These are phyloP conservation scores for Excoecaria agallocha DNA, from an alignment of 345 rosid genomes.

Conservation along the genomic window DNA sequence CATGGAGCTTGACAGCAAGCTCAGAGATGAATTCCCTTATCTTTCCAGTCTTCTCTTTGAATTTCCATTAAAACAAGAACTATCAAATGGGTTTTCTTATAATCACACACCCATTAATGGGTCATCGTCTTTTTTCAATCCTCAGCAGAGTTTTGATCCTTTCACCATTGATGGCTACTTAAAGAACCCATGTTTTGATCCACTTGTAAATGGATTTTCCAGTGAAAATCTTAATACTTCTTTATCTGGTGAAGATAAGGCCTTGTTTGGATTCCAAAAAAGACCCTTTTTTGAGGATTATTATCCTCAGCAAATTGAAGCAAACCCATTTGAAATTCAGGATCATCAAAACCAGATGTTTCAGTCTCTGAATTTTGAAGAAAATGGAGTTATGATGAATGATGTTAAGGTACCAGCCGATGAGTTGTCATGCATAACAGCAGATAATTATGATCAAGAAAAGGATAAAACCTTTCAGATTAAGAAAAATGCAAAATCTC, in stretches of 20 bases:
- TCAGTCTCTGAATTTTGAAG: conserved; percentile 3
- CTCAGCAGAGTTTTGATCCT: conserved; percentile 12
- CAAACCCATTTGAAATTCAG: background rate
- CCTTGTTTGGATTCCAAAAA: conserved; percentile 22
- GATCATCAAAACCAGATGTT: conserved; percentile 4
- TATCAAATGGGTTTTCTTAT: conserved; percentile 3
- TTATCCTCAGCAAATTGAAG: conserved; percentile 7
- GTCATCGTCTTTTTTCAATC: background rate
- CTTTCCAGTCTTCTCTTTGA: conserved; percentile 19
- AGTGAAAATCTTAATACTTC: background rate
- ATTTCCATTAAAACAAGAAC: conserved; percentile 14
- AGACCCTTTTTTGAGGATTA: conserved; percentile 9
- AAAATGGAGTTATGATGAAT: background rate
- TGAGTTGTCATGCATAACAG: conserved; percentile 23
- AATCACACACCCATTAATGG: background rate
- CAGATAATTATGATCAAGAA: conserved; percentile 20
- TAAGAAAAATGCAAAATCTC: conserved; percentile 21
- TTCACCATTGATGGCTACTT: conserved; percentile 20
- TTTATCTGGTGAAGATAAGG: background rate
- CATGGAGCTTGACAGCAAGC: conserved; percentile 39
- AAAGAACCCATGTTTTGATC: conserved; percentile 14
- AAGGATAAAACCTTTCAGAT: conserved; percentile 23
- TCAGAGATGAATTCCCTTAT: conserved; percentile 23
- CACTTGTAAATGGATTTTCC: background rate
- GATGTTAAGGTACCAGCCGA: conserved; percentile 12